These are phyloP conservation scores for Fraxinus paxiana DNA, from an alignment of 305 asterid genomes.

Conservation along the genomic window DNA sequence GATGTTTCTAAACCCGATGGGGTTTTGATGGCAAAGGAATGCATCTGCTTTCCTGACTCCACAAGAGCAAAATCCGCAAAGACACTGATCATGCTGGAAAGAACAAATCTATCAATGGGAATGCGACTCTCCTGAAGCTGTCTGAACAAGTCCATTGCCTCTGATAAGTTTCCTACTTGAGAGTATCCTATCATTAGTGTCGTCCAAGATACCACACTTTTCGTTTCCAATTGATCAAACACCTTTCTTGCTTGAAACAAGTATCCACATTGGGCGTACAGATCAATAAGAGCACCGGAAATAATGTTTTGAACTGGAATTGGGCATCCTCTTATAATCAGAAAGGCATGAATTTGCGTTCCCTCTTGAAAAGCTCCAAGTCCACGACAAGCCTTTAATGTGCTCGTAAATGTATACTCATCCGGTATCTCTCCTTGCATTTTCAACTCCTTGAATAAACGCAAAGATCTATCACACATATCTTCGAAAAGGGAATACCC, in stretches of 20 bases:
- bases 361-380: conserved; percentile 52
- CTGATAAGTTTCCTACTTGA: conserved; percentile 36
- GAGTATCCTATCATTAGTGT: conserved; percentile 51
- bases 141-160: conserved; percentile 48
- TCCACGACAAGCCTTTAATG: conserved; percentile 53
- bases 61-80: conserved; percentile 50
- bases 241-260: conserved; percentile 39
- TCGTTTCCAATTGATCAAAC: conserved; percentile 35
- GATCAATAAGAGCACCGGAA: conserved; percentile 56
- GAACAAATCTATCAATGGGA: conserved; percentile 41
- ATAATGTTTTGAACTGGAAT: conserved; percentile 36
- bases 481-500: conserved; percentile 40
- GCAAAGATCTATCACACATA: conserved; percentile 35
- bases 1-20: conserved; percentile 42
- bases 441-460: conserved; percentile 41
- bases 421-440: conserved; percentile 49
- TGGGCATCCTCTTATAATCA: conserved; percentile 41
- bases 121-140: conserved; percentile 37
- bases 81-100: conserved; percentile 47
- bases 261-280: conserved; percentile 48
- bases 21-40: conserved; percentile 41
- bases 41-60: conserved; percentile 64
- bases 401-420: conserved; percentile 54
- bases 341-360: conserved; percentile 48
- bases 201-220: conserved; percentile 46